phyloP scores from a whole-genome alignment of 768 basidiomycete species.

The Pleurotus sapidus region DNA sequence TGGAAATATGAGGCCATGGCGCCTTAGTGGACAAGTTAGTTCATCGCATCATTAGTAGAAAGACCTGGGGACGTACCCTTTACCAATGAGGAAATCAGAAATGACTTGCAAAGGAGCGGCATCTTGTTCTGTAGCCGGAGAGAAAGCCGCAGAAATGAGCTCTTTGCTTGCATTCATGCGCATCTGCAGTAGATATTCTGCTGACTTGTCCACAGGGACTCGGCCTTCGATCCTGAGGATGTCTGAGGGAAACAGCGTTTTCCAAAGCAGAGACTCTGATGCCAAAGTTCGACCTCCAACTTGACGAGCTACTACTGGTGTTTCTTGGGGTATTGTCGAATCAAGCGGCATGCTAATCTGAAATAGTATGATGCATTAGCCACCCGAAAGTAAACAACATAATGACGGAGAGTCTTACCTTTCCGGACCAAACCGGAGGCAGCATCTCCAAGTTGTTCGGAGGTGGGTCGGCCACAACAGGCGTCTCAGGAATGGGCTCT shows the following conservation, averaged over 20 bases:
- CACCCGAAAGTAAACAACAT: constrained; percentile 14
- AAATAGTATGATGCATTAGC: constrained; percentile 1
- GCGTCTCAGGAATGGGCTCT: constrained; percentile 44
- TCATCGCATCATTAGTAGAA: not conserved
- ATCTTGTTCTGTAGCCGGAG: constrained; percentile 42
- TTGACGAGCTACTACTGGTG: constrained; percentile 68
- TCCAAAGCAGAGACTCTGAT: constrained; percentile 64
- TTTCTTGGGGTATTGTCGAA: constrained; percentile 64
- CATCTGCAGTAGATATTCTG: constrained; percentile 76
- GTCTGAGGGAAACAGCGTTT: constrained; percentile 68
- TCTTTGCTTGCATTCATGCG: constrained; percentile 77
- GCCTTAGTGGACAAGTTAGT: constrained; percentile 41
- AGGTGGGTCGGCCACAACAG: constrained; percentile 31
- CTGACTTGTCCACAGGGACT: constrained; percentile 72
- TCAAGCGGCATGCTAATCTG: constrained; percentile 83
- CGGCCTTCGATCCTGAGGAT: constrained; percentile 80
- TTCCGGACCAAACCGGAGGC: constrained; percentile 71
- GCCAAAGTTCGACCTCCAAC: constrained; percentile 70
- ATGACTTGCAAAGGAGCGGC: constrained; percentile 58
- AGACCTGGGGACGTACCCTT: constrained; percentile 52
- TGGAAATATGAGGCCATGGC: constrained; percentile 83
- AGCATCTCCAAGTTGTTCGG: constrained; percentile 52
- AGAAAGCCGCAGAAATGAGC: constrained; percentile 73
- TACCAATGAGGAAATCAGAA: constrained; percentile 64
- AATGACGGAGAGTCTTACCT: constrained; percentile 39